These are phyloP conservation scores for Fusarium sacchari DNA, from an alignment of 2,329 filamentous ascomycete genomes.

Conservation along the genomic window DNA sequence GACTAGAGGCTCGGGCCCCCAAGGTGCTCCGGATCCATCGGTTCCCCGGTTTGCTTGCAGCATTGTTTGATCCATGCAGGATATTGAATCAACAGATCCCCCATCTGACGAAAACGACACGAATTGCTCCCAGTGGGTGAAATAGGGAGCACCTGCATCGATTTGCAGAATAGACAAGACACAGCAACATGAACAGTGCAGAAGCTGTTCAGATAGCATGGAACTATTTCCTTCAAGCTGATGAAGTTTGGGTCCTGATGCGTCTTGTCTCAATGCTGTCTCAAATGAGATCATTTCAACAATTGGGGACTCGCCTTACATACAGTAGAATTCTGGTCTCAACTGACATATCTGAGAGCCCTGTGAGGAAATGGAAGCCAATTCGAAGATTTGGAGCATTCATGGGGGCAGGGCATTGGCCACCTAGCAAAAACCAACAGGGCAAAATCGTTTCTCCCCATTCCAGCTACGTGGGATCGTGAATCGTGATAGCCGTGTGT, in stretches of 20 bases:
- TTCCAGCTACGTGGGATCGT: constrained; percentile 19
- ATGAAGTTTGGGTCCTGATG: not conserved
- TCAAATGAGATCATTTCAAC: constrained; percentile 11
- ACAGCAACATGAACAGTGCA: not conserved
- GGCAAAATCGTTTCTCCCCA: constrained; percentile 22
- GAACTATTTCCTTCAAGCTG: not conserved
- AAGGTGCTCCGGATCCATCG: constrained; percentile 38
- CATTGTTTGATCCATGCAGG: constrained; percentile 22
- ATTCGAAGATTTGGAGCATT: constrained; percentile 25
- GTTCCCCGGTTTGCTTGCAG: constrained; percentile 40
- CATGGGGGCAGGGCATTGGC: constrained; percentile 9
- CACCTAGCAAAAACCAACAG: constrained; percentile 13
- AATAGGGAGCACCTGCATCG: not conserved
- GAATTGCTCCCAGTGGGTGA: not conserved
- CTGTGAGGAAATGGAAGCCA: constrained; percentile 25
- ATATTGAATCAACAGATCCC: not conserved
- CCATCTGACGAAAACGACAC: not conserved
- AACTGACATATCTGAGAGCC: constrained; percentile 24
- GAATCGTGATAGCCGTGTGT: not conserved
- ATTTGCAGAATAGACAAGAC: not conserved
- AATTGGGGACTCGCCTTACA: constrained; percentile 1
- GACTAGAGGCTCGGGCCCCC: constrained; percentile 32
- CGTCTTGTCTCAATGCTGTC: constrained; percentile 8
- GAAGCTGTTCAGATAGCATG: not conserved
- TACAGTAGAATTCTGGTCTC: constrained; percentile 9